A percentile compares a stretch with the other conserved stretches of the same genome.
Conservation (phyloP, 2,329 filamentous ascomycete genomes). For the Tolypocladium sp. region DNA sequence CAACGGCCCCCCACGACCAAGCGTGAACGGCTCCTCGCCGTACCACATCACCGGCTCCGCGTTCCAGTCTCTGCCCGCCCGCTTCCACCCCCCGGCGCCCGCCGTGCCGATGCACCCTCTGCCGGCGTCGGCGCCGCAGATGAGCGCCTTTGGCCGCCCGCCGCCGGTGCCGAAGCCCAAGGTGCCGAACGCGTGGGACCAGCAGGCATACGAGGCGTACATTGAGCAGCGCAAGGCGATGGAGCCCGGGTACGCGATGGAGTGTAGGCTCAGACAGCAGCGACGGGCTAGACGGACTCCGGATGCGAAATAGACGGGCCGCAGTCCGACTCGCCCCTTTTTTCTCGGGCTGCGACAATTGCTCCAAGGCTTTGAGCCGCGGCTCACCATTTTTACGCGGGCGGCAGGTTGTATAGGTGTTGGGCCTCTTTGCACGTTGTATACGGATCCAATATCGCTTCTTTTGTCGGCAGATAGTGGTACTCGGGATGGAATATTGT, state of each 20-base stretch:
- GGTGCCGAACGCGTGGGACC: constrained; percentile 27
- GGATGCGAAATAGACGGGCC: not conserved
- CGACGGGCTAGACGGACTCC: constrained; percentile 21
- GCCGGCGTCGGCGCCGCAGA: not conserved
- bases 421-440: not conserved
- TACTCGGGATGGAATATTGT: no score
- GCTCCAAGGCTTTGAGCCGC: no score
- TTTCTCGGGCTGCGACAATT: not conserved
- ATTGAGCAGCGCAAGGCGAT: constrained; percentile 40
- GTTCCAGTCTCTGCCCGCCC: not conserved
- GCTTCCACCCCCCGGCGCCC: not conserved
- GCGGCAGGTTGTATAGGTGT: not conserved
- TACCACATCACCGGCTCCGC: not conserved
- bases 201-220: constrained; percentile 38
- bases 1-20: not conserved
- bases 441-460: not conserved
- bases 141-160: not conserved
- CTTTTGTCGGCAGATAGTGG: not conserved
- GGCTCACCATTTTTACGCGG: not conserved
- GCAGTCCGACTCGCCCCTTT: not conserved
- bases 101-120: not conserved
- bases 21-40: not conserved
- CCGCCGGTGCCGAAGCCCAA: constrained; percentile 28
- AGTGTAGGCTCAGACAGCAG: constrained; percentile 35
- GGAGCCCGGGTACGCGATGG: constrained; percentile 36